Base-by-base conservation (phyloP, 2,329 filamentous ascomycete species). In the Colletotrichum theobromicola region DNA sequence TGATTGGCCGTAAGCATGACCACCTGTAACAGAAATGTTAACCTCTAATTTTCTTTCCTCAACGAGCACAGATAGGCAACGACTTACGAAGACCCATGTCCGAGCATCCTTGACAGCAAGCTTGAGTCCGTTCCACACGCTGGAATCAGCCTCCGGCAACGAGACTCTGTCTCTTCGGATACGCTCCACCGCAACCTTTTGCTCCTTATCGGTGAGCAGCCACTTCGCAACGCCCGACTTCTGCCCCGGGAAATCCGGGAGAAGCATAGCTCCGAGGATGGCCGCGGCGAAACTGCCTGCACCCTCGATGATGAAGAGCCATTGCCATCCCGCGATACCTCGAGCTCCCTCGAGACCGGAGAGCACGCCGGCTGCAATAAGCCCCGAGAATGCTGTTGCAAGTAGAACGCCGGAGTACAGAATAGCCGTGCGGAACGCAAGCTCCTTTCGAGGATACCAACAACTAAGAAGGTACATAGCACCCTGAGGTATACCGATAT, bases 371-470 rank as follows among this genome's bases (percentile, higher is more conserved):
- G 77, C 79, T 37, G 83, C 80, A 0, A 75, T 63, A 50, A 69
- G 64, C 4, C 65, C 63, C 10, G 68, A 70, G n/a, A 70, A 66
- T 16, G 68, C 61, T 4, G 68, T 70, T 1, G 68, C 60, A 3
- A 70, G 68, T 4, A 66, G 60, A n/a, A 66, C 68, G 2, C 58
- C 67, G 1, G 67, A 70, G 50, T 58, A 58, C 7, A 67, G 32
- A 35, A 67, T 57, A 2, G 64, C 64, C 1, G 63, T 66, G 12
- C 92, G 87, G 16, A 93, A 84, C 9, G 89, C 90, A 2, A 94
- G 85, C 80, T 94, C 93, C 76, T 91, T 90, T 53, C 92, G 88
- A 0, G 92, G 94, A 79, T 94, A 94, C 92, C 93, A 94, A 67
- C 85, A 88, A 70, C 84, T 86, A 26, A 94, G 86, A 76, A 90